These are phyloP conservation scores for Clavispora carvajalis DNA, from an alignment of 805 yeast genomes.

Conservation along the genomic window DNA sequence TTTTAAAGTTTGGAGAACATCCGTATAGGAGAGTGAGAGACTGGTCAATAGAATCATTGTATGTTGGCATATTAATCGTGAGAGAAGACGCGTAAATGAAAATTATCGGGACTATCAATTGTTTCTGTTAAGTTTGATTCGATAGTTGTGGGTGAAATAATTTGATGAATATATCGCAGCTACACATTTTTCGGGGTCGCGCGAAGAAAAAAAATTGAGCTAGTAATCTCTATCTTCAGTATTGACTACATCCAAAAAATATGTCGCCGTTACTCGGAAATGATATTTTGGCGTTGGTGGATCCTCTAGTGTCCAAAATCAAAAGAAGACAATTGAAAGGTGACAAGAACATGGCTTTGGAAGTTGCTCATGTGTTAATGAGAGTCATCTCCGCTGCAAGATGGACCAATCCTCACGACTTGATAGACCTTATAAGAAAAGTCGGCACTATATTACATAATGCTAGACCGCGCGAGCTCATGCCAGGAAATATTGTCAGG, in stretches of 20 bases:
- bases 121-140: background rate
- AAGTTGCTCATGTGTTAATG: conserved; percentile 80
- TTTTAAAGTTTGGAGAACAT: conserved; percentile 24
- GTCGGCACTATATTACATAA: conserved; percentile 65
- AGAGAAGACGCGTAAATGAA: background rate
- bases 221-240: background rate
- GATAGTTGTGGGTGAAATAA: too few relatives aligned
- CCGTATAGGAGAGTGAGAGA: conserved; percentile 24
- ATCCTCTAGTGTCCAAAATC: conserved; percentile 44
- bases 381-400: conserved; percentile 84
- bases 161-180: too few relatives aligned
- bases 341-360: conserved; percentile 76
- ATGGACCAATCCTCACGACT: conserved; percentile 74
- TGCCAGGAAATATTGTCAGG: conserved; percentile 86
- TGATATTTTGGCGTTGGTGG: conserved; percentile 31
- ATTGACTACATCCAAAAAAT: background rate
- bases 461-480: conserved; percentile 86
- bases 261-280: conserved; percentile 13
- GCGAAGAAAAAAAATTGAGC: conserved; percentile 1
- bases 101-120: background rate
- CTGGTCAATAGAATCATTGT: conserved; percentile 4
- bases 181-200: background rate
- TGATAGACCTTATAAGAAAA: conserved; percentile 64
- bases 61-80: background rate
- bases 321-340: conserved; percentile 83